Evolutionary conservation across 352 stramenopile genomes (phyloP).

Genomic region (Pythium plurisporium): DNA sequence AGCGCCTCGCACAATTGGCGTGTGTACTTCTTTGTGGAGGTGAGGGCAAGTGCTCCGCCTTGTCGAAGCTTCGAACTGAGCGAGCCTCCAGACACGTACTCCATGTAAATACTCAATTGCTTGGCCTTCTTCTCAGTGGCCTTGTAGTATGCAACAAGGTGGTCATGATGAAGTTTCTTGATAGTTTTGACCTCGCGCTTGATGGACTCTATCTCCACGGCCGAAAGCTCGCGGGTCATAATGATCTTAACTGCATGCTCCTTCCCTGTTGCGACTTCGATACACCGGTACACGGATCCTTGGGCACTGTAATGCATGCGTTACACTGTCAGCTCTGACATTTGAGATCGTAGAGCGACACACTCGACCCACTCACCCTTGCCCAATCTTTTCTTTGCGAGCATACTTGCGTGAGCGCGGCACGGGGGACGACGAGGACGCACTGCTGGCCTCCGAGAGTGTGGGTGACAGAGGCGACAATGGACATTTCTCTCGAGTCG

Average conservation of each 20-base stretch:
- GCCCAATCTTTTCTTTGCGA: slow-evolving; percentile 78
- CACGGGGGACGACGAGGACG: slow-evolving; percentile 18
- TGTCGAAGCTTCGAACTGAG: slow-evolving; percentile 56
- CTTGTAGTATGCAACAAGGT: slow-evolving; percentile 66
- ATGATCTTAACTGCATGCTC: slow-evolving; percentile 72
- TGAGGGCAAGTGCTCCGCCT: slow-evolving; percentile 39
- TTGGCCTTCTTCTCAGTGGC: slow-evolving; percentile 54
- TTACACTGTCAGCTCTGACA: no score
- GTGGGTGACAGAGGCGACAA: slow-evolving; percentile 21
- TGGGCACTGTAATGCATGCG: slow-evolving; percentile 35
- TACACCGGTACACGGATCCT: slow-evolving; percentile 67
- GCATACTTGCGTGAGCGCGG: slow-evolving; percentile 27
- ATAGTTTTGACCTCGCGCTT: slow-evolving; percentile 68
- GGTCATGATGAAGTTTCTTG: slow-evolving; percentile 48
- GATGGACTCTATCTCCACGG: slow-evolving; percentile 45
- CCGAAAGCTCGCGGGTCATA: slow-evolving; percentile 47
- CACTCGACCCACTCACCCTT: slow-evolving; percentile 44
- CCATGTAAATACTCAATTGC: slow-evolving; percentile 80
- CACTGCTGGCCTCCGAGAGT: slow-evolving; percentile 27
- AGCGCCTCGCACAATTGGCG: slow-evolving; percentile 81
- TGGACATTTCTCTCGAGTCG: background rate
- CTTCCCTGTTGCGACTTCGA: slow-evolving; percentile 42
- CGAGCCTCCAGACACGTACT: slow-evolving; percentile 82
- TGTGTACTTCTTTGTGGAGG: slow-evolving; percentile 55
- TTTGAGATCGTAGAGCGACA: background rate